Conservation (phyloP, 257 asterid genomes). For the Solanum appendiculatum region DNA sequence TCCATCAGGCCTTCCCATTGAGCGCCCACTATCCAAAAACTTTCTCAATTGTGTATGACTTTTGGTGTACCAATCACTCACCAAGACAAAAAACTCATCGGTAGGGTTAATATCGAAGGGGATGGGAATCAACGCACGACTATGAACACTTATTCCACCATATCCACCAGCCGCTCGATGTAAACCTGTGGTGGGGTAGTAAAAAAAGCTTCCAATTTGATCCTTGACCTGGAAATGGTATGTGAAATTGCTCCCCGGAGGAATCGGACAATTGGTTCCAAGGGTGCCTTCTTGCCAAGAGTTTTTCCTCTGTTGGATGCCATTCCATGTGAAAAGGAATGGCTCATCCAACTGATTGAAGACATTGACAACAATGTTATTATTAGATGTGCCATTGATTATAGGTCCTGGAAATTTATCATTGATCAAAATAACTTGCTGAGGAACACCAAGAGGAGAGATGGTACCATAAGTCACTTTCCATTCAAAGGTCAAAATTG, state of each 20-base stretch:
- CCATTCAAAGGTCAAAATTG: slow-evolving; percentile 37
- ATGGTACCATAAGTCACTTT: slow-evolving; percentile 40
- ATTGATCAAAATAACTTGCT: slow-evolving; percentile 47
- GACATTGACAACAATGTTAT: slow-evolving; percentile 46
- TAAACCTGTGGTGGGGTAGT: slow-evolving; percentile 44
- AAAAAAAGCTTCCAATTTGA: slow-evolving; percentile 51
- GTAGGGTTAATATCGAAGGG: slow-evolving; percentile 36
- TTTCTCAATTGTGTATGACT: slow-evolving; percentile 27
- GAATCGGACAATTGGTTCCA: slow-evolving; percentile 57
- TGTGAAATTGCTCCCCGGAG: slow-evolving; percentile 43
- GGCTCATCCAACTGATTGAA: slow-evolving; percentile 64
- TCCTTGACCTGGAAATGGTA: slow-evolving; percentile 59
- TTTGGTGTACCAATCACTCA: slow-evolving; percentile 59
- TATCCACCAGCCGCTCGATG: slow-evolving; percentile 56
- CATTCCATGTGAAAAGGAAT: slow-evolving; percentile 47
- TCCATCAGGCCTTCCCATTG: slow-evolving; percentile 34
- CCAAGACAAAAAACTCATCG: slow-evolving; percentile 31
- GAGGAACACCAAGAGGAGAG: slow-evolving; percentile 58
- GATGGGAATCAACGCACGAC: slow-evolving; percentile 47
- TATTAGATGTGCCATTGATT: slow-evolving; percentile 64
- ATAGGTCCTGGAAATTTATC: slow-evolving; percentile 59
- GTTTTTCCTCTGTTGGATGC: slow-evolving; percentile 64
- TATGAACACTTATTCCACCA: slow-evolving; percentile 35
- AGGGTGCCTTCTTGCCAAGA: slow-evolving; percentile 57
- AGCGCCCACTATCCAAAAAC: slow-evolving; percentile 25